Percentiles rank a stretch among this genome's conserved stretches.
phyloP scores from a whole-genome alignment of 169 alveolate species.

The Plasmodium relictum region DNA sequence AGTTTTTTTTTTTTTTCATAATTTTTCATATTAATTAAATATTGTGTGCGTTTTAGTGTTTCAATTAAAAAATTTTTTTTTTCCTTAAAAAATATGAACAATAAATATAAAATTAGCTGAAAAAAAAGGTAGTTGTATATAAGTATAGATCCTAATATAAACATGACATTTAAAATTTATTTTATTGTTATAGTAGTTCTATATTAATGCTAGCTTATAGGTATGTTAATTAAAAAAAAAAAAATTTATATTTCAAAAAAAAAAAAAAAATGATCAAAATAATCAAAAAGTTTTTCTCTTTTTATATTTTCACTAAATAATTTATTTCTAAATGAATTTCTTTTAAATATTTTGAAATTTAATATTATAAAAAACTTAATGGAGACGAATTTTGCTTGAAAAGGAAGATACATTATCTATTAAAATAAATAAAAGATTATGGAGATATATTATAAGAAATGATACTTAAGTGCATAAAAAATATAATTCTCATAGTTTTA shows the following conservation, averaged over 20 bases:
- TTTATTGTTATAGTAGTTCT: neutral
- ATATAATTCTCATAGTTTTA: neutral
- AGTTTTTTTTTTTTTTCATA: neutral
- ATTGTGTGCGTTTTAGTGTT: slow-evolving; percentile 25
- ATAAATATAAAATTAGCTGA: slow-evolving; percentile 1
- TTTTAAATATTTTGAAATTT: neutral
- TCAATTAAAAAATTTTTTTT: slow-evolving; percentile 25
- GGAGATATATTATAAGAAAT: slow-evolving; percentile 1
- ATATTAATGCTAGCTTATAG: slow-evolving; percentile 28
- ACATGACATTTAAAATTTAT: neutral
- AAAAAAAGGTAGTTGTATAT: slow-evolving; percentile 3
- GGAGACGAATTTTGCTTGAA: neutral
- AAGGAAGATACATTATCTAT: neutral
- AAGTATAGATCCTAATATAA: slow-evolving; percentile 11
- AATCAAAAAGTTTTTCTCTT: slow-evolving; percentile 9
- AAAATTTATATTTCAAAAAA: slow-evolving; percentile 15
- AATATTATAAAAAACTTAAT: neutral
- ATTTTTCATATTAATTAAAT: slow-evolving; percentile 1
- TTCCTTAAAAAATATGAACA: slow-evolving; percentile 53
- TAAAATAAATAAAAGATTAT: neutral
- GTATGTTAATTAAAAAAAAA: slow-evolving; percentile 26
- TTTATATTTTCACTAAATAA: slow-evolving; percentile 1
- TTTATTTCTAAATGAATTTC: neutral
- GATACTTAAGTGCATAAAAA: slow-evolving; percentile 1
- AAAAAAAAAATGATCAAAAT: neutral